These are phyloP conservation scores for Chaetomium strumarium DNA, from an alignment of 2,329 filamentous ascomycete genomes.

Conservation along the genomic window DNA sequence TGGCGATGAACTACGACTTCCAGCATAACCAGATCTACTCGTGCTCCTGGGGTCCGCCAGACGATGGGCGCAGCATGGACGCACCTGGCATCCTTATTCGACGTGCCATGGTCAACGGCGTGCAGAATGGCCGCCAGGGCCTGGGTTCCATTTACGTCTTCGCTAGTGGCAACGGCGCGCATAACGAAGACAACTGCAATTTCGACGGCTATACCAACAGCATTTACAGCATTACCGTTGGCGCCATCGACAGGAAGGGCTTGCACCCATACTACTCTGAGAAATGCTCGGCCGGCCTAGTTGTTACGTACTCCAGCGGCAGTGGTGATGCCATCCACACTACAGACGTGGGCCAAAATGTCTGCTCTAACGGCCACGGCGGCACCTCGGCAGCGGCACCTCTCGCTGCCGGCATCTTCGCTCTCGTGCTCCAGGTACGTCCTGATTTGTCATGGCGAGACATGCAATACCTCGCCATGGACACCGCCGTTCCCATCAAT, in stretches of 20 bases:
- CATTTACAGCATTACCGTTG: constrained; percentile 97
- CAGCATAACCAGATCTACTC: constrained; percentile 96
- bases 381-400: constrained; percentile 95
- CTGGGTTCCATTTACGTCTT: constrained; percentile 94
- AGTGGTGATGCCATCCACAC: constrained; percentile 87
- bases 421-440: constrained; percentile 75
- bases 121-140: constrained; percentile 79
- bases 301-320: constrained; percentile 95
- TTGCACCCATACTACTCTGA: constrained; percentile 95
- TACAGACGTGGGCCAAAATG: constrained; percentile 81
- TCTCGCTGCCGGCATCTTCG: constrained; percentile 85
- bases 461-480: constrained; percentile 81
- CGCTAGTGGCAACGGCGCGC: constrained; percentile 89
- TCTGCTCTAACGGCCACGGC: constrained; percentile 77
- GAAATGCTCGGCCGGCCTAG: constrained; percentile 88
- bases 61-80: constrained; percentile 92
- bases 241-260: constrained; percentile 81
- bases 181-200: constrained; percentile 90
- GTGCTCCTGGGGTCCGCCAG: constrained; percentile 95
- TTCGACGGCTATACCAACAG: constrained; percentile 99
- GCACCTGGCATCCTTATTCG: constrained; percentile 83
- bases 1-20: constrained; percentile 86
- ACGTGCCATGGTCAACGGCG: constrained; percentile 83
- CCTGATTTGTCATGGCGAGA: constrained; percentile 91
- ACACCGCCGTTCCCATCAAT: constrained; percentile 78